Base-by-base conservation (phyloP, 2,329 filamentous ascomycete species). In the Neurospora sp. region DNA sequence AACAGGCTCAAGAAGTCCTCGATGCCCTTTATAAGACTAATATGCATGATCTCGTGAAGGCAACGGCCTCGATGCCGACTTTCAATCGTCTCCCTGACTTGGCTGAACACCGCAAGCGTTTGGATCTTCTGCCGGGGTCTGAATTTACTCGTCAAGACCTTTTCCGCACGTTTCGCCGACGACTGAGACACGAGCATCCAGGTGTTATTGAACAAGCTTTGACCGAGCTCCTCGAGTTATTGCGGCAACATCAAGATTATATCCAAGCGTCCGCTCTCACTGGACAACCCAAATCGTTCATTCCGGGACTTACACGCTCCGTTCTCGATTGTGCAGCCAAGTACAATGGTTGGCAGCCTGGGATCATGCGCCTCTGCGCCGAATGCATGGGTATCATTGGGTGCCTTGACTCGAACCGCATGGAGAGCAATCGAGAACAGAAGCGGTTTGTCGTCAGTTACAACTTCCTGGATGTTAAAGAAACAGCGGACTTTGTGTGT, bases 361-460 rank as follows among this genome's bases (percentile, higher is more conserved):
- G 88, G 12, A 91, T 98, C 69, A 85, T 89, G 67, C 83, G 87
- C 19, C 83, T 96, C 2, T 93, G 92, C 72, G 91, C 93, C 15
- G 88, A 91, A 76, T 96, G 92, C 73, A 84, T 99, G 46, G 96
- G 96, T 0, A 85, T 96, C 23, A 89, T 99, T 68, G 96, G 96
- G 6, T 97, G 94, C 73, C 82, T 99, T 28, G 96, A 99, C 78
- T 91, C 95, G 1, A 97, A 97, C 76, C 89, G 92, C 71, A 88
- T 97, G 1, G 96, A 99, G 76, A 88, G 88, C 0, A 86, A 91
- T 11, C 87, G 92, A 70, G 90, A 92, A 75, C 91, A 93, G 74
- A 89, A 87, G 73, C 91, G 93, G n/a, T 91, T 97, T 68, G 87
- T 98, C 33, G 89, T 98, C 67, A 81, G 94, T 43, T 91, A 92